These are phyloP conservation scores for Thozetella sp. DNA, from an alignment of 495 filamentous ascomycete genomes.

Conservation along the genomic window DNA sequence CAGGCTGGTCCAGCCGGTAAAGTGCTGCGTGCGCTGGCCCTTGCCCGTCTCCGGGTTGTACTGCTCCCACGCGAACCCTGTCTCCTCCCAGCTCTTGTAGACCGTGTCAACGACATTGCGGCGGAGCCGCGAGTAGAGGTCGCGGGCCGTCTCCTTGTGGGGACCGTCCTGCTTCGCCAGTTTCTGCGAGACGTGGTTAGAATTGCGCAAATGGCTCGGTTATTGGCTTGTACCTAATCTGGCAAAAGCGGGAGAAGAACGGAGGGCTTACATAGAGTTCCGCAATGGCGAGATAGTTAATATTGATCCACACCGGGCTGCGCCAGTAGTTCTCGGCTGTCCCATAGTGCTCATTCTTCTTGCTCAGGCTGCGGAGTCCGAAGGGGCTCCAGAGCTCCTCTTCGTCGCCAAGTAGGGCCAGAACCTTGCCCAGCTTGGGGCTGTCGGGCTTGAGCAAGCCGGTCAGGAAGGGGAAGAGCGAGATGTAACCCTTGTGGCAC, in stretches of 20 bases:
- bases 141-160: slow-evolving; percentile 67
- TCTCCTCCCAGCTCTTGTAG: slow-evolving; percentile 83
- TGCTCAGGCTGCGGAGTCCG: slow-evolving; percentile 86
- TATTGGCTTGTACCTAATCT: slow-evolving; percentile 15
- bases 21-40: slow-evolving; percentile 95
- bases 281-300: slow-evolving; percentile 87
- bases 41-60: slow-evolving; percentile 92
- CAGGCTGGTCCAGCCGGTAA: slow-evolving; percentile 96
- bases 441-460: slow-evolving; percentile 73
- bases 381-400: slow-evolving; percentile 85
- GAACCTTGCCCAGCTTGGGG: slow-evolving; percentile 67
- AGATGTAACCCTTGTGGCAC: slow-evolving; percentile 96
- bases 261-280: slow-evolving; percentile 73
- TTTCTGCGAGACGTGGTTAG: slow-evolving; percentile 40
- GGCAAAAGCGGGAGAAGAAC: slow-evolving; percentile 7
- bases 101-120: slow-evolving; percentile 88
- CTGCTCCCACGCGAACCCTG: slow-evolving; percentile 98
- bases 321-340: slow-evolving; percentile 98
- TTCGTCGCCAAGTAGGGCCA: slow-evolving; percentile 79
- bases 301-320: slow-evolving; percentile 95
- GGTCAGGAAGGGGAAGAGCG: slow-evolving; percentile 89
- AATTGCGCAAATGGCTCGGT: not conserved
- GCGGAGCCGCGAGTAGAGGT: slow-evolving; percentile 76
- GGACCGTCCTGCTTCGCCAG: slow-evolving; percentile 62
- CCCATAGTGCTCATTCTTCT: slow-evolving; percentile 78